phyloP scores from a whole-genome alignment of 106 monocot genomes.

The Dioscorea zingiberensis region DNA sequence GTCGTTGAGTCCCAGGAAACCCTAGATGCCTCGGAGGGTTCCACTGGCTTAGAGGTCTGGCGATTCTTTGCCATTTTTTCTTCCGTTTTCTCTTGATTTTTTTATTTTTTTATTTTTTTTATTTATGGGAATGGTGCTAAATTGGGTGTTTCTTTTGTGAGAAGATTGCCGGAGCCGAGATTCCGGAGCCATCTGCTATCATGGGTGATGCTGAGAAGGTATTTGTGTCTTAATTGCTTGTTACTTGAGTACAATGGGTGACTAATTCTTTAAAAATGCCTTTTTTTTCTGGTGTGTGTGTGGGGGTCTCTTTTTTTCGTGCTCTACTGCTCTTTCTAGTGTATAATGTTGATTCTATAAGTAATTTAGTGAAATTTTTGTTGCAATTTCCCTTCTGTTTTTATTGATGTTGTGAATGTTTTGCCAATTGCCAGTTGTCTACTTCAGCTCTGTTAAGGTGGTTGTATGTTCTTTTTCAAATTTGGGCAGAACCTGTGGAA shows the following conservation, averaged over 20 bases:
- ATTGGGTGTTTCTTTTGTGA: no score
- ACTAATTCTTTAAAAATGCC: no score
- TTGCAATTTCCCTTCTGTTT: no score
- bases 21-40: neutral
- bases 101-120: neutral
- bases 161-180: neutral
- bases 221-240: neutral
- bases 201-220: conserved; percentile 10
- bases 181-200: neutral
- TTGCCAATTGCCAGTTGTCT: no score
- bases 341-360: neutral
- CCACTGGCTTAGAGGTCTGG: conserved; percentile 4
- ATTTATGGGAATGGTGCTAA: no score
- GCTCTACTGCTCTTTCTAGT: neutral
- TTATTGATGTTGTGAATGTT: no score
- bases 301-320: neutral
- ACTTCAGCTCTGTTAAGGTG: no score
- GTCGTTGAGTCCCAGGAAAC: conserved; percentile 4
- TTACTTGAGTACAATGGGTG: no score
- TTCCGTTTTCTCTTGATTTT: conserved; percentile 2
- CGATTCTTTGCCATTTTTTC: neutral
- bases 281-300: neutral
- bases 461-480: no score
- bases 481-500: no score
- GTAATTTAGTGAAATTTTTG: no score